phyloP scores from a whole-genome alignment of 2,329 filamentous ascomycete species.

The Fusarium anguioides region DNA sequence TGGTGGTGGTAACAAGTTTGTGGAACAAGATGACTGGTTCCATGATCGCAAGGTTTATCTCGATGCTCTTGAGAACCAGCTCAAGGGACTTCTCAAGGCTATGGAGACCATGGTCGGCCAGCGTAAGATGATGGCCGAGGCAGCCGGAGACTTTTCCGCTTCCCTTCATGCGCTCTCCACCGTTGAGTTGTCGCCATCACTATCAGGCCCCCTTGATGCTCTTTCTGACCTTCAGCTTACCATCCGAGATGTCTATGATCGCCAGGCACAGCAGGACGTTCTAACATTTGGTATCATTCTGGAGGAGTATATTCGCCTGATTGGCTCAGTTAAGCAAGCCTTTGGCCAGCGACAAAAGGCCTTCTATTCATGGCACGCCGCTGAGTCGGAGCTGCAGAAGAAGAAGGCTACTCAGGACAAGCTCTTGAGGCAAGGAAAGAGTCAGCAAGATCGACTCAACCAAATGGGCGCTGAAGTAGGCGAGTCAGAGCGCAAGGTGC shows the following conservation, averaged over 20 bases:
- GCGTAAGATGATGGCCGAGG: conserved; percentile 92
- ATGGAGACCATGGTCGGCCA: conserved; percentile 94
- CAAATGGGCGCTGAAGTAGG: conserved; percentile 92
- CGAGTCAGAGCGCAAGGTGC: conserved; percentile 93
- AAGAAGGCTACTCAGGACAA: conserved; percentile 92
- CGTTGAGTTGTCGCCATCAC: conserved; percentile 88
- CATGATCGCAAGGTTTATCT: conserved; percentile 95
- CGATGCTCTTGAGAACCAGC: conserved; percentile 90
- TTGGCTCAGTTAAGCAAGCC: conserved; percentile 93
- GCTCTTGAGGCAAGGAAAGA: conserved; percentile 91
- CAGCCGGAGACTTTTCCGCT: conserved; percentile 90
- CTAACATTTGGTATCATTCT: conserved; percentile 97
- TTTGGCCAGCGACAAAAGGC: conserved; percentile 94
- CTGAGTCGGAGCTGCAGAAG: conserved; percentile 91
- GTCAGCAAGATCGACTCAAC: conserved; percentile 93
- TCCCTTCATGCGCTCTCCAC: conserved; percentile 93
- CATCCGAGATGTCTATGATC: conserved; percentile 93
- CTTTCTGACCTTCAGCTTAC: conserved; percentile 93
- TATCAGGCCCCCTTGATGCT: conserved; percentile 90
- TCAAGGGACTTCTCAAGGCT: conserved; percentile 90
- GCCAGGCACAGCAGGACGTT: conserved; percentile 96
- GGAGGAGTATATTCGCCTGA: conserved; percentile 96
- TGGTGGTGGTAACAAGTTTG: conserved; percentile 85
- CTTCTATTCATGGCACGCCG: conserved; percentile 92
- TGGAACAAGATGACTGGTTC: conserved; percentile 99